Conservation (phyloP, 208 protist species). For the Tetramitus jugosus region DNA sequence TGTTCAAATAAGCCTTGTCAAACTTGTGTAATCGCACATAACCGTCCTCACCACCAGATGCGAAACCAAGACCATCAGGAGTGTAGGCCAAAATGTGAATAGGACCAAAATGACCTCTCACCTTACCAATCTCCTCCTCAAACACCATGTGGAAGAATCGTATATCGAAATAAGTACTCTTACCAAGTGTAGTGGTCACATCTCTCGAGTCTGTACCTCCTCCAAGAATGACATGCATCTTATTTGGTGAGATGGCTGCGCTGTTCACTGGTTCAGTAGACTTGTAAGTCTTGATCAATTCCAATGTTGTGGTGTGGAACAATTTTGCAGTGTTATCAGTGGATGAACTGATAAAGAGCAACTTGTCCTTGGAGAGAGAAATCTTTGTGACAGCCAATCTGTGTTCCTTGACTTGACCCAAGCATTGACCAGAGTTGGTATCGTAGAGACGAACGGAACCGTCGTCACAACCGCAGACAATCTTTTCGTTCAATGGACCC, state of each 20-base stretch:
- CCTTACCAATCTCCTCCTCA: constrained; percentile 84
- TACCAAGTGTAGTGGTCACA: constrained; percentile 81
- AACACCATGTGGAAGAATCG: constrained; percentile 91
- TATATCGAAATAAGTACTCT: constrained; percentile 83
- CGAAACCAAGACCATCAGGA: constrained; percentile 83
- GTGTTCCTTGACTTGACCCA: constrained; percentile 49
- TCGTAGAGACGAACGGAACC: constrained; percentile 81
- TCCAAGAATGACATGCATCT: constrained; percentile 80
- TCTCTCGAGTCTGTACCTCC: constrained; percentile 89
- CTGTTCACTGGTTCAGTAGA: constrained; percentile 90
- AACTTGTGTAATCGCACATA: constrained; percentile 88
- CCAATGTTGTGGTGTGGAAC: constrained; percentile 80
- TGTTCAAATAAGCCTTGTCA: constrained; percentile 73
- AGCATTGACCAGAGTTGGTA: constrained; percentile 56
- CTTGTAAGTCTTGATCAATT: constrained; percentile 84
- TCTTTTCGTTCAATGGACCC: constrained; percentile 88
- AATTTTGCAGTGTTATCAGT: constrained; percentile 85
- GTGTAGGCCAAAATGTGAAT: constrained; percentile 89
- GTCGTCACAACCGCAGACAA: constrained; percentile 82
- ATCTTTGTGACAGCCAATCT: constrained; percentile 64
- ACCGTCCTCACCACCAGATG: constrained; percentile 85
- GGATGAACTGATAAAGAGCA: constrained; percentile 79
- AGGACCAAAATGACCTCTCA: constrained; percentile 96
- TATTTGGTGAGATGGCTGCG: constrained; percentile 81
- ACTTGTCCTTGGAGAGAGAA: constrained; percentile 71